These are phyloP conservation scores for Balansia obtecta DNA, from an alignment of 2,329 filamentous ascomycete genomes.

Conservation along the genomic window DNA sequence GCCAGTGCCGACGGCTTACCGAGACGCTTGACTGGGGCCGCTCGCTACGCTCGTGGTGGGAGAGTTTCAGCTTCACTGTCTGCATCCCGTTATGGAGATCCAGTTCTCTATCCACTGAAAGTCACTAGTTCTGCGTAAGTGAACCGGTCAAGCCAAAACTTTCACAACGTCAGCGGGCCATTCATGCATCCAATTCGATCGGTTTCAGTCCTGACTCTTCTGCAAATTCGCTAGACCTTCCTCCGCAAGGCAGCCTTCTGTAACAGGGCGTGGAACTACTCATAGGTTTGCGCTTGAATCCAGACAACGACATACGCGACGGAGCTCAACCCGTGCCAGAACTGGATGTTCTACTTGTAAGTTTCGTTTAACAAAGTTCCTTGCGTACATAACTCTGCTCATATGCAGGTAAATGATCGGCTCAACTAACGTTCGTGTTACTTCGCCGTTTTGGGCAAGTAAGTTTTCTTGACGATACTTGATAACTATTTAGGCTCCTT, in stretches of 20 bases:
- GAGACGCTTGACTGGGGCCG: not conserved
- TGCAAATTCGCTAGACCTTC: not conserved
- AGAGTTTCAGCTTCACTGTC: not conserved
- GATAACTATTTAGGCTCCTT: too few relatives aligned
- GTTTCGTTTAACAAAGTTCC: constrained; percentile 8
- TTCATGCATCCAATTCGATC: not conserved
- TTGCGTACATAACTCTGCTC: not conserved
- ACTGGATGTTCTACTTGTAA: constrained; percentile 26
- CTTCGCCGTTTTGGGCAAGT: not conserved
- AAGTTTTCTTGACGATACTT: not conserved
- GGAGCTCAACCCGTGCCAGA: constrained; percentile 25
- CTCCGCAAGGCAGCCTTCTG: not conserved
- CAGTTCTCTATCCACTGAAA: constrained; percentile 23
- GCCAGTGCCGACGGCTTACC: not conserved
- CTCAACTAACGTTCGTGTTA: not conserved
- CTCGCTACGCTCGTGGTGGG: not conserved
- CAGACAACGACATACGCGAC: constrained; percentile 23
- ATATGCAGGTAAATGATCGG: not conserved
- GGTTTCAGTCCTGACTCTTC: not conserved
- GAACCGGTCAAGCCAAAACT: not conserved
- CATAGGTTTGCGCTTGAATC: constrained; percentile 27
- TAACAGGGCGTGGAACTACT: constrained; percentile 15
- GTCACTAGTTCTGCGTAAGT: constrained; percentile 15
- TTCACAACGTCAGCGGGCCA: not conserved
- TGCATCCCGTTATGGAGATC: constrained; percentile 21